phyloP scores from a whole-genome alignment of 176 grass and related monocot species.

The Elaeis guineensis region DNA sequence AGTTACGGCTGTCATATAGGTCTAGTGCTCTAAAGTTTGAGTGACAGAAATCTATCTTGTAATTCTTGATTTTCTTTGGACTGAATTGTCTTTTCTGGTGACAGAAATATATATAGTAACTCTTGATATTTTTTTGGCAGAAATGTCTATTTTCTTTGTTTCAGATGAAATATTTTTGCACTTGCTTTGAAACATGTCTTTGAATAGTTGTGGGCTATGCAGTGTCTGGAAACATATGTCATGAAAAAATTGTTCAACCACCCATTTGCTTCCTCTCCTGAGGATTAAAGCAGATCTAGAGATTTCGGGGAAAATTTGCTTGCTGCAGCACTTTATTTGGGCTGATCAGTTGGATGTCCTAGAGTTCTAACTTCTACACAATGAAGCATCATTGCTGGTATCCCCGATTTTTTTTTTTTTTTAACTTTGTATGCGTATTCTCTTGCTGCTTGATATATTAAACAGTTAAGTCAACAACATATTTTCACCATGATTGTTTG shows the following conservation, averaged over 20 bases:
- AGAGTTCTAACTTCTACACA: conserved; percentile 33
- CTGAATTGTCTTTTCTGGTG: too few relatives aligned
- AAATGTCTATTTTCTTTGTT: too few relatives aligned
- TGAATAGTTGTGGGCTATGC: neutral
- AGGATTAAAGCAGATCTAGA: conserved; percentile 41
- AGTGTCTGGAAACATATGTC: conserved; percentile 82
- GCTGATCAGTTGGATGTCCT: conserved; percentile 81
- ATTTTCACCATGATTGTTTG: too few relatives aligned
- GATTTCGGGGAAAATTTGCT: conserved; percentile 57
- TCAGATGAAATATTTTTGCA: too few relatives aligned
- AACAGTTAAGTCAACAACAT: neutral
- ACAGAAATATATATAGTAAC: too few relatives aligned
- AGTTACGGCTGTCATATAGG: too few relatives aligned
- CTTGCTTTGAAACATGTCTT: neutral
- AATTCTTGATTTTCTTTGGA: too few relatives aligned
- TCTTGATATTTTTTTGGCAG: too few relatives aligned
- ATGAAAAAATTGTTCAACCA: conserved; percentile 81
- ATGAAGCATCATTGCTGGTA: conserved; percentile 87
- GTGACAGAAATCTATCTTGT: too few relatives aligned
- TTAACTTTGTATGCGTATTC: conserved; percentile 3
- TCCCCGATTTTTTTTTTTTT: too few relatives aligned
- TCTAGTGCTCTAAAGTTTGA: too few relatives aligned
- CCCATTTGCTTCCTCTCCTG: conserved; percentile 41
- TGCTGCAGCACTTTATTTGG: conserved; percentile 76
- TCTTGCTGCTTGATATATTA: neutral